Conservation (phyloP, 306 rosid species). For the Inga oerstediana region DNA sequence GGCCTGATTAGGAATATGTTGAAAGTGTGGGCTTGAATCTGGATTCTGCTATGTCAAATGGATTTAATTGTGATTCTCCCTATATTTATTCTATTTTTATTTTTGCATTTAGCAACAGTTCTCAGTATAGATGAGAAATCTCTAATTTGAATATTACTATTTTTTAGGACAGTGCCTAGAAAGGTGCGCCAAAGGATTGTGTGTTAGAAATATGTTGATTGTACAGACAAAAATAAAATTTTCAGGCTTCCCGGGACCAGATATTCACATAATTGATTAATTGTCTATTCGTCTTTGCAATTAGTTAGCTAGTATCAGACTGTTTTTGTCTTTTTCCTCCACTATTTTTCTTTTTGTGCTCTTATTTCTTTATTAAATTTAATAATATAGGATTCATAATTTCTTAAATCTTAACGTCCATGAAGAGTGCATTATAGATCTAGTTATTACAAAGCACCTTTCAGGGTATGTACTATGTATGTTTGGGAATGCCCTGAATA, state of each 20-base stretch:
- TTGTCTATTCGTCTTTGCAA: background rate
- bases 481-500: conserved; percentile 49
- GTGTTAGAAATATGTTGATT: background rate
- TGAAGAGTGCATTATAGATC: background rate
- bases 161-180: background rate
- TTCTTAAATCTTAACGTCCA: background rate
- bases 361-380: background rate
- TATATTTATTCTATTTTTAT: background rate
- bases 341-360: background rate
- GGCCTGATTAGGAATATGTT: too few species aligned
- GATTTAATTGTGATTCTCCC: background rate
- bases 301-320: too few species aligned
- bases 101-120: background rate
- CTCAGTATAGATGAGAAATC: background rate
- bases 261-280: background rate
- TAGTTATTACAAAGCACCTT: conserved; percentile 41
- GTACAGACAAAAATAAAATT: background rate
- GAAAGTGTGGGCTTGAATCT: too few species aligned
- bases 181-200: background rate
- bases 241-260: background rate
- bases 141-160: background rate
- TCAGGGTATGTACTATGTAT: conserved; percentile 52
- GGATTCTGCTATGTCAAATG: too few species aligned
- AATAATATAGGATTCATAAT: too few species aligned
- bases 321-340: background rate